These are phyloP conservation scores for Marasmius oreades DNA, from an alignment of 1,284 basidiomycete species.

Conservation along the genomic window DNA sequence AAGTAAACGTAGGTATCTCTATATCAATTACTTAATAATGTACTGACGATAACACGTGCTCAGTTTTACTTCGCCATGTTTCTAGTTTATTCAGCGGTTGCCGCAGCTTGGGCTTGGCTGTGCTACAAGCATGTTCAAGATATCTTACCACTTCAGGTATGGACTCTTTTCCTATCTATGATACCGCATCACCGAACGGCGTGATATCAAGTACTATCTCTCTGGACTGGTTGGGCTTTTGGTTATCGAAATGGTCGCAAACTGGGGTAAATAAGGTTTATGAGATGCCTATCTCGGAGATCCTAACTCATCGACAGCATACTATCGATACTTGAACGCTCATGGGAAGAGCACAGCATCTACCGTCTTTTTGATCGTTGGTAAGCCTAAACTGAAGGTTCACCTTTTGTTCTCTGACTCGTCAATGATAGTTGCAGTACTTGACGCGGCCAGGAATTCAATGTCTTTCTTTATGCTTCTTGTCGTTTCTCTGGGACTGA, in stretches of 20 bases:
- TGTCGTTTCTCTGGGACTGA: constrained; percentile 85
- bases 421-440: constrained; percentile 83
- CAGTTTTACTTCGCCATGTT: constrained; percentile 91
- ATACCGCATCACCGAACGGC: not conserved
- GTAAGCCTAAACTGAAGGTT: no score
- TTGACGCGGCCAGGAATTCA: constrained; percentile 92
- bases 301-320: constrained; percentile 41
- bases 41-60: not conserved
- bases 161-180: constrained; percentile 18
- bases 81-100: constrained; percentile 70
- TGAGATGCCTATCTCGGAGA: not conserved
- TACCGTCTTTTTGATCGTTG: constrained; percentile 83
- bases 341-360: constrained; percentile 76
- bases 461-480: constrained; percentile 94
- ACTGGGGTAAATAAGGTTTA: constrained; percentile 59
- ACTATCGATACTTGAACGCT: constrained; percentile 88
- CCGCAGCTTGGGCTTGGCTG: constrained; percentile 76
- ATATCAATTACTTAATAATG: constrained; percentile 1
- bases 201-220: constrained; percentile 74
- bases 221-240: constrained; percentile 89
- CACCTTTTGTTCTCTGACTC: no score
- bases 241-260: constrained; percentile 91
- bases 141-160: constrained; percentile 80
- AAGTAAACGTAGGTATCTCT: constrained; percentile 73
- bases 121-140: constrained; percentile 84